Base-by-base conservation (phyloP, 495 filamentous ascomycete genomes). In the Penicillium coprophilum region DNA sequence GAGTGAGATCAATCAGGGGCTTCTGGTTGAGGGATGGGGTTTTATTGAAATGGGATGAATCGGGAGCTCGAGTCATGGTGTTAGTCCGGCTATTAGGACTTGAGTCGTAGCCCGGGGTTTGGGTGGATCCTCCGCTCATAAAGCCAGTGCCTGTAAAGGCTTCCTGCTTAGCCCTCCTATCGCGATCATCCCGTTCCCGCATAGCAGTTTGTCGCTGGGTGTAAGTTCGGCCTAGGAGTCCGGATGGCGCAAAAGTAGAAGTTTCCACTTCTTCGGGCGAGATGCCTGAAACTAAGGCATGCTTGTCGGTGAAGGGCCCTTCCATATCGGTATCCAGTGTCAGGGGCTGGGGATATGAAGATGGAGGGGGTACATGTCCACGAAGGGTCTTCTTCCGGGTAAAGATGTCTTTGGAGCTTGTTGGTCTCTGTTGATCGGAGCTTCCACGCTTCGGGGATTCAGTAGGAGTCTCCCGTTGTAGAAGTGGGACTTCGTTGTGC, bases 1-100 rank as follows among this genome's bases (percentile, higher is more conserved):
- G 87, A 0, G 85, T 89, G 19, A 94, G 78, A 60, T 92, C 88
- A 12, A 96, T 75, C 0, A 96, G 78, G 2, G 92, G 87, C 62
- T 82, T 73, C 4, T 68, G 59, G 34, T 68, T 70, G 41, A 70
- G 46, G 32, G 76, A 75, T 27, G 62, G 56, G 0, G 67, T 58
- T 7, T 69, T 68, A 19, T 59, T 71, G 39, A 71, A 45, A 2
- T 17, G 48, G 7, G 62, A 55, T 15, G 55, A n/a, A 41, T 71
- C 65, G 0, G 72, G 66, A 4, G 60, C 60, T 2, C 66, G 66
- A 4, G 69, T 72, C 55, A 75, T 69, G n/a, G 73, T 74, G 55
- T 72, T 73, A 32, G 68, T 66, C 21, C 72, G 73, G 48, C 69
- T 71, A 46, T 54, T 67, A 4, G 66, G 55, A 1, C 60, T 46